phyloP scores from a whole-genome alignment of 352 stramenopile species.

The Globisporangium recalcitrans region DNA sequence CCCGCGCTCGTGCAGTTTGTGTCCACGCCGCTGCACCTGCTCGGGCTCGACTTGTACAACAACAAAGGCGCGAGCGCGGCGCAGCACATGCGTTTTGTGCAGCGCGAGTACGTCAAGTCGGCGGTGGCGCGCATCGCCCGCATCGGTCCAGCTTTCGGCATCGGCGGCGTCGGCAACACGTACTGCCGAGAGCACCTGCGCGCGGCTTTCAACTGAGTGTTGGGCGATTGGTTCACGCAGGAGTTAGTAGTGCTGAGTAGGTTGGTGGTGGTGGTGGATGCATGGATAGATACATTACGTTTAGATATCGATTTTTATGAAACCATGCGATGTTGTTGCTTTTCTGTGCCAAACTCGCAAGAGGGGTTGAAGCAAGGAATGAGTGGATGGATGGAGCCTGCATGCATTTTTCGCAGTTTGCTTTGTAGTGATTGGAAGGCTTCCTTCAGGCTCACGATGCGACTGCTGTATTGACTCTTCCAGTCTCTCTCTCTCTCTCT shows the following conservation, averaged over 20 bases:
- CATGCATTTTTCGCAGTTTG: neutral
- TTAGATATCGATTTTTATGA: conserved; percentile 1
- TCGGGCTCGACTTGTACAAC: conserved; percentile 90
- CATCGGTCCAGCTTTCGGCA: conserved; percentile 87
- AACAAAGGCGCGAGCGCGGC: conserved; percentile 28
- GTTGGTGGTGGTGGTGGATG: neutral
- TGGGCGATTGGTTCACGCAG: neutral
- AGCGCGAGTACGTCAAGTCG: conserved; percentile 84
- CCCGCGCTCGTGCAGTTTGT: conserved; percentile 84
- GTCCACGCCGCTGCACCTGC: conserved; percentile 85
- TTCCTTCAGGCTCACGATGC: neutral
- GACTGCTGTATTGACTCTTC: neutral
- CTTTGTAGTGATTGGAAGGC: neutral
- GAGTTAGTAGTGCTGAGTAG: neutral
- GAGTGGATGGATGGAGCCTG: neutral
- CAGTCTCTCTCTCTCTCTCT: no score
- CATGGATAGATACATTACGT: neutral
- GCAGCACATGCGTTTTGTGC: conserved; percentile 53
- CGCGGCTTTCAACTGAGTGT: conserved; percentile 31
- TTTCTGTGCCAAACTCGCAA: neutral
- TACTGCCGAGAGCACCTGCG: conserved; percentile 54
- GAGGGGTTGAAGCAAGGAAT: neutral
- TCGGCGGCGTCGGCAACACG: conserved; percentile 85
- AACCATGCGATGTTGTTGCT: neutral
- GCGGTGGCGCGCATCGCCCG: conserved; percentile 75